A percentile compares a stretch with the other conserved stretches of the same genome.
phyloP scores from a whole-genome alignment of 2,329 filamentous ascomycete species.

The Diaporthe caulivora region DNA sequence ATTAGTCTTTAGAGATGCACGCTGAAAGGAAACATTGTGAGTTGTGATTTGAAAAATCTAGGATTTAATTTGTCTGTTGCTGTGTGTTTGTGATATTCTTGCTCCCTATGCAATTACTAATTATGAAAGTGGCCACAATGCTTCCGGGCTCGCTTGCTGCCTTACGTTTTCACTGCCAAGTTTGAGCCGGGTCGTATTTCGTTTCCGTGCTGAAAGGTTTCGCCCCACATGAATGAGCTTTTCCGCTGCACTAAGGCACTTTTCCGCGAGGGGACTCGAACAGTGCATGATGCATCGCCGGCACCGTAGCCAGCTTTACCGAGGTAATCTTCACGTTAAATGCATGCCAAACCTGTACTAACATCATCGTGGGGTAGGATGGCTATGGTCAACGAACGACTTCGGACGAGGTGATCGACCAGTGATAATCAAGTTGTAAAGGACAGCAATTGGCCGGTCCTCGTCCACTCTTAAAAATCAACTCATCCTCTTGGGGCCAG shows the following conservation, averaged over 20 bases:
- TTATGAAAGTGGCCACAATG: background rate
- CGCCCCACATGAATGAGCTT: background rate
- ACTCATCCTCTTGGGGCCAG: background rate
- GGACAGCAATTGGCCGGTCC: background rate
- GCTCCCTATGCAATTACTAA: background rate
- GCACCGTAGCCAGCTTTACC: background rate
- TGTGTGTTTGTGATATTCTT: background rate
- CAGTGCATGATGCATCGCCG: background rate
- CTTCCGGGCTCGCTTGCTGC: no score
- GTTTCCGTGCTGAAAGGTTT: background rate
- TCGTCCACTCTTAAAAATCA: background rate
- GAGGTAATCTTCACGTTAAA: conserved; percentile 23
- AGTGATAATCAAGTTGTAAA: background rate
- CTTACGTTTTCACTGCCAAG: background rate
- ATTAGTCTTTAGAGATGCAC: background rate
- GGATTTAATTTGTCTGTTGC: no score
- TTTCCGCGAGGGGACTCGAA: conserved; percentile 19
- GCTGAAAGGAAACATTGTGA: background rate
- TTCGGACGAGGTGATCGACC: background rate
- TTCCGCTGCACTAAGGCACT: conserved; percentile 1
- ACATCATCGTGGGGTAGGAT: conserved; percentile 14
- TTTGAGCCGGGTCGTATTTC: background rate
- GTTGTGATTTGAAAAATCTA: background rate
- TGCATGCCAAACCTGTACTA: conserved; percentile 13
- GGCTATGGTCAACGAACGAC: background rate